Base-by-base conservation (phyloP, 1,139 yeast species). In the Yamadazyma epiphylla region DNA sequence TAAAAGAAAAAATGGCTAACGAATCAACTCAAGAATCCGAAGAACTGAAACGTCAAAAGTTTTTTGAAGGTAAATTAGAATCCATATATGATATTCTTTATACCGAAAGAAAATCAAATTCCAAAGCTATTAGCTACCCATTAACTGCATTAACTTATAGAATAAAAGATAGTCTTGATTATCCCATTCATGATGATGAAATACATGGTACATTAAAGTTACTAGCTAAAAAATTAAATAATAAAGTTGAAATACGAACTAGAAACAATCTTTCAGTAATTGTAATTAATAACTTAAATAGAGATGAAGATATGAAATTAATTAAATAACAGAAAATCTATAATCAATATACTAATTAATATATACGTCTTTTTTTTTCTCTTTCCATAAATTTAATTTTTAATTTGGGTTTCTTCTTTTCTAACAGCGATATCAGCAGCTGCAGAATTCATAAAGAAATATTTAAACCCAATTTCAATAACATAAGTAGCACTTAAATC, bases 401-500 rank as follows among this genome's bases (percentile, higher is more conserved):
- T 27, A 9, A 8, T 3, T n/a, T 17, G 19, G 19, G n/a, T 17
- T 17, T 41, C 48, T 24, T 48, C 49, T 29, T 59, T 62, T 50
- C 76, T 69, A 30, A 58, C 39, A 15, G 97, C 96, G 57, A 91
- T 91, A 54, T 91, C 96, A 38, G 95, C 87, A 28, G 97, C 86
- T 46, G 80, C 81, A 45, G 80, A 86, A 56, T 91, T 95, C 87
- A 86, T 84, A 59, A 87, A 91, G 62, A 80, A 77, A 52, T 71
- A 67, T 60, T 91, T 94, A 65, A 91, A 76, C 13, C 74, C 71
- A 34, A 80, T 46, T 62, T 91, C 98, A 53, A 87, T 79, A n/a
- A 61, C 71, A 81, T 84, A 87, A 31, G 94, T 74, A 27, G 79
- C 79, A 24, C 70, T 78, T 50, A 87, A 78, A 57, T 91, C 99